Evolutionary conservation across 495 filamentous ascomycete species (phyloP), one percentile per base, ranked within the genome.

Genomic region (Chaetomidium leptoderma): DNA sequence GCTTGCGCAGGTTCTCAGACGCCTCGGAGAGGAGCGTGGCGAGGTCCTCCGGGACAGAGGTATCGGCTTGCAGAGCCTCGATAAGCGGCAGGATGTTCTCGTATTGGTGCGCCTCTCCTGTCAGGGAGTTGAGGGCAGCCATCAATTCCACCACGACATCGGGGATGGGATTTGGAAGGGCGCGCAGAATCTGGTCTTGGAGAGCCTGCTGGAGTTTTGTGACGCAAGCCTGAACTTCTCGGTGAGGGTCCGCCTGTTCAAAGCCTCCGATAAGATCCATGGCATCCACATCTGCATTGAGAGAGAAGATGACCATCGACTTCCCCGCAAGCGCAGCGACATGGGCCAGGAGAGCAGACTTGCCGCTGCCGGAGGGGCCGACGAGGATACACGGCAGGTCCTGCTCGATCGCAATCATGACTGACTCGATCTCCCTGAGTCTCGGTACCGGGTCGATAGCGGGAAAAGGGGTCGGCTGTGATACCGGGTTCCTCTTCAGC

Each of bases 211-310:
- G 70, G 6, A 95, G 66, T 53, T 83, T 78, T 30, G 64, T 69
- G 57, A 80, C 74, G 58, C 78, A 82, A 53, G 61, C 73, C 65
- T 82, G 83, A 17, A 84, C 70, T 45, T 85, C 82, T 45, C 92
- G 81, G 30, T 84, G 74, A 48, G 89, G 80, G 68, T 97, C 91
- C 33, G 90, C 85, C 72, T 99, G 95, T 66, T 97, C 95, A 66
- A 95, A 99, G 0, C 93, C 91, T 61, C 95, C 95, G 51, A 99
- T 87, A 23, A 99, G 79, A 66, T 99, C 95, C 84, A 92, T 96
- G 16, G 92, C 89, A 70, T 99, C 95, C 47, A 92, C 89, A 60
- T 97, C 95, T 4, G 89, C 83, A 69, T 95, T 97, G 63, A 97
- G 77, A 11, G 91, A 82, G 53, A 97, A 85, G 40, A 88, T 86